Base-by-base conservation (phyloP, 2,329 filamentous ascomycete genomes). In the Canariomyces notabilis region DNA sequence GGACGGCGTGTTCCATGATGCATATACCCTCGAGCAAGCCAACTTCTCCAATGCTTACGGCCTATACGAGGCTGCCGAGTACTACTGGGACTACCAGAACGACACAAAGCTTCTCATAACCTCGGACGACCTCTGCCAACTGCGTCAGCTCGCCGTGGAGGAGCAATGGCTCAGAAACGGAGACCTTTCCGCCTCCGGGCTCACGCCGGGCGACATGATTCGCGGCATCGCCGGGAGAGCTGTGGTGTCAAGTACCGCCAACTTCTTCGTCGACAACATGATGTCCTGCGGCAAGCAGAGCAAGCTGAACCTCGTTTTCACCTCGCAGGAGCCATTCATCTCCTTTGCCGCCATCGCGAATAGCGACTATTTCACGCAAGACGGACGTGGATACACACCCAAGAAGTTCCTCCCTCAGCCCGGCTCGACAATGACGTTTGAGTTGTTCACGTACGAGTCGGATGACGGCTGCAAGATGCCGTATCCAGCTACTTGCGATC, bases 371-470 rank as follows among this genome's bases (percentile, higher is more conserved):
- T 68, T 68, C 4, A 70, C 69, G 39, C 58, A 63, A 0, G 62
- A 79, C 42, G 80, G 82, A 59, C 72, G 67, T n/a, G 26, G 26
- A 3, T 71, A 75, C 4, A 62, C 81, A 0, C 74, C 69, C 60
- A 37, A 59, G 49, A 23, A 61, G 53, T n/a, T n/a, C n/a, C 53
- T 80, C 12, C 82, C 85, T 0, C 75, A 83, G 53, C 87, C 89
- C 31, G 89, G 88, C 0, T 83, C 82, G 1, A 76, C 79, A 33
- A 83, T 95, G 75, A 71, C 78, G 0, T 89, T 93, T 60, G 89
- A 95, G 67, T 63, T 82, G 5, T 73, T 73, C 50, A 70, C 67
- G 15, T 62, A 71, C 26, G 62, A 64, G 9, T 42, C 53, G 33
- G 39, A 40, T 2, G 21, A 48, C 22, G 14, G 7, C 26, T 29